Evolutionary conservation across 495 filamentous ascomycete genomes (phyloP), one percentile per base, ranked within the genome.

Genomic region (Monascus purpureus): DNA sequence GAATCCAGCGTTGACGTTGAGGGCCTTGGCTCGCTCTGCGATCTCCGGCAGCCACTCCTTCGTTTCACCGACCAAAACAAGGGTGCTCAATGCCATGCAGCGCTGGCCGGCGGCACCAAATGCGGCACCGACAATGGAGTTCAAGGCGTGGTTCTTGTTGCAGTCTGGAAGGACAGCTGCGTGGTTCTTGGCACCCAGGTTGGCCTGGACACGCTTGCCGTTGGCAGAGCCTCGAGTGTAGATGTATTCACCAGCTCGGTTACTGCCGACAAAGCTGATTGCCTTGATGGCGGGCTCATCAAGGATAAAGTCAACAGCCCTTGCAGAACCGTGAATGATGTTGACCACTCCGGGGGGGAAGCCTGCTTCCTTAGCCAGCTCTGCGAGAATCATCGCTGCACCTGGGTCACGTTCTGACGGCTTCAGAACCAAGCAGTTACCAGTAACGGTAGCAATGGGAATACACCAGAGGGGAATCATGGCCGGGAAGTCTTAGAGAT

Each of bases 401-500:
- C 90, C 90, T n/a, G 90, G 90, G 40, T 96, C 90, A 39, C 90
- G 82, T 65, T 99, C 90, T 0, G 90, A 99, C 3, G 90, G 90
- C 71, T 99, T 99, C 36, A 99, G 58, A 44, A 99, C 74, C 38
- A 96, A 60, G 17, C 82, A 90, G 64, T 99, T 99, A 30, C 90
- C 92, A 8, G 84, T 92, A 2, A 92, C 73, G 8, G 86, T 94
- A 25, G 90, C 92, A 49, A 96, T 75, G 13, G 90, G 92, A 34
- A 96, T 92, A 33, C 72, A 92, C 90, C 90, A 99, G 6, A 99
- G 67, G 13, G 90, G 90, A 57, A 99, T 99, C 90, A 99, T 99
- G 41, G 90, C 90, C 25, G 90, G 90, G 65, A 99, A 99, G 65
- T 97, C 83, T 92, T 42, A 12, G 12, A 29, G 2, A 16, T 16